Evolutionary conservation across 1,284 basidiomycete species (phyloP), one percentile per base, ranked within the genome.

Genomic region (Ustilago loliicola): DNA sequence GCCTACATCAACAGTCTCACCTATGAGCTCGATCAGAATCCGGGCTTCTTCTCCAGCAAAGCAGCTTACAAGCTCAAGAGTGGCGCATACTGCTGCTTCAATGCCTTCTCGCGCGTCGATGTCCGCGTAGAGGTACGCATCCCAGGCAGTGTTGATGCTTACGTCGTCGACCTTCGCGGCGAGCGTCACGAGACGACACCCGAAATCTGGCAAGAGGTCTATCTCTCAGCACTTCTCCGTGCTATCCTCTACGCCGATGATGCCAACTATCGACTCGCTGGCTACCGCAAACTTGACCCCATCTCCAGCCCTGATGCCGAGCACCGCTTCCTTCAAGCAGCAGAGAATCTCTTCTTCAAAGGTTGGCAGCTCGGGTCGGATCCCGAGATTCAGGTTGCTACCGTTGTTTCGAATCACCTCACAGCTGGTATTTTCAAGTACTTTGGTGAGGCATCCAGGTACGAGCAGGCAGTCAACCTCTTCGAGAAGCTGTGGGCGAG

Each of bases 311-410:
- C 90, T 0, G 97, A 99, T 81, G 92, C 92, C 23, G 96, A 99
- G 87, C 88, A 93, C 55, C 90, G 94, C 40, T 99, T 99, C 86
- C 88, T 99, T 6, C 92, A 95, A 80, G 94, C 94, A 0, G 93
- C 95, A 1, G 96, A 98, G 84, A 91, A 91, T 0, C 88, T 98
- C 53, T 99, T 99, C 86, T 88, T 92, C 86, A 95, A 97, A 87
- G 96, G 96, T 32, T 99, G 96, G 97, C 96, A 98, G 86, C 93
- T 98, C 1, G 96, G 96, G 3, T 98, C 95, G 0, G 96, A 98
- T 80, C 96, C 96, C 0, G 97, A 99, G 87, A 96, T 98, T 38
- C 97, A 99, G 86, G 96, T 99, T 23, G 96, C 96, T 0, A 98
- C 96, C 0, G 90, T 96, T n/a, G 94, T 98, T 6, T 95, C 94